These are phyloP conservation scores for Zizania latifolia DNA, from an alignment of 176 grass and related monocot species.

Conservation along the genomic window DNA sequence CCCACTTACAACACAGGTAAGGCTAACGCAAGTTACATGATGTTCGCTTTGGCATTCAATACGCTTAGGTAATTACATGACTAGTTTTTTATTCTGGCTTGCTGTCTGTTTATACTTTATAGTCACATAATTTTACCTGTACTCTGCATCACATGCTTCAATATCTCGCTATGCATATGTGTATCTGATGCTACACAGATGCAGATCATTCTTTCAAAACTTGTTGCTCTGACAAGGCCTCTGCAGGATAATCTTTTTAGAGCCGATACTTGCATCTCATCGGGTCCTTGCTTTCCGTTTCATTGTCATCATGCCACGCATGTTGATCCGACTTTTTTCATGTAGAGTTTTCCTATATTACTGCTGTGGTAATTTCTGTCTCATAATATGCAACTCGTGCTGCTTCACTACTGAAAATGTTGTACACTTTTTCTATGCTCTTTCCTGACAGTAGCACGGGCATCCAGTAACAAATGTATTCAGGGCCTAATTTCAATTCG, in stretches of 20 bases:
- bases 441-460: background rate
- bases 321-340: background rate
- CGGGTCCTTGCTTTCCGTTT: background rate
- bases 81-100: background rate
- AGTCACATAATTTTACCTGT: background rate
- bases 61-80: slow-evolving; percentile 2
- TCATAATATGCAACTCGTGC: no score
- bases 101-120: background rate
- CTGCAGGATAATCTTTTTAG: background rate
- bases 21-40: background rate
- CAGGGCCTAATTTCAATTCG: background rate
- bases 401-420: slow-evolving; percentile 7
- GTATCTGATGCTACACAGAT: background rate
- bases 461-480: background rate
- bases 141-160: background rate
- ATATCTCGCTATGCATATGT: background rate
- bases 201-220: background rate
- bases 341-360: background rate
- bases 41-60: background rate
- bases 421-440: slow-evolving; percentile 1
- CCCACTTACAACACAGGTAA: background rate
- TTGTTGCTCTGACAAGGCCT: background rate
- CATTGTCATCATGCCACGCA: background rate
- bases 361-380: background rate
- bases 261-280: background rate